Evolutionary conservation across 768 basidiomycete species (phyloP).

Genomic region (Polyporus arcularius): DNA sequence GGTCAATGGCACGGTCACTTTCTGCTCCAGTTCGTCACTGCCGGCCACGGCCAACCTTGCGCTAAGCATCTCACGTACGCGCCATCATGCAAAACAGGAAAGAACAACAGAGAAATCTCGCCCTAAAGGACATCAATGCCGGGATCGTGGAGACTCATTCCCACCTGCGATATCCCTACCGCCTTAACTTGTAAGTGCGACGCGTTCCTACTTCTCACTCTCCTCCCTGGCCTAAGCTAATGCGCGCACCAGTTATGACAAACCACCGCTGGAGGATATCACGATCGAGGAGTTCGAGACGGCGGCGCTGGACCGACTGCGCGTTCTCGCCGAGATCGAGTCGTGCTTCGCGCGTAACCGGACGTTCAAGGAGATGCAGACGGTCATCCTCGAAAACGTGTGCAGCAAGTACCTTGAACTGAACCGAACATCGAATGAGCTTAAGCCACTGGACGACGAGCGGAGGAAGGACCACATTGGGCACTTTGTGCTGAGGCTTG

Average conservation of each 20-base stretch:
- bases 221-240: slow-evolving; percentile 11
- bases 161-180: slow-evolving; percentile 54
- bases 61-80: no score
- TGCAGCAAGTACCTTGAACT: slow-evolving; percentile 79
- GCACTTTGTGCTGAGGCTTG: slow-evolving; percentile 91
- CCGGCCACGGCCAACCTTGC: no score
- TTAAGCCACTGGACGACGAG: slow-evolving; percentile 54
- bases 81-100: neutral
- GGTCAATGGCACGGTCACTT: neutral
- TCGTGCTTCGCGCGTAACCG: slow-evolving; percentile 84
- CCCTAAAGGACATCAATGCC: neutral
- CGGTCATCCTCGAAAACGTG: slow-evolving; percentile 54
- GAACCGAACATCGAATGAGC: slow-evolving; percentile 43
- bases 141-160: slow-evolving; percentile 29
- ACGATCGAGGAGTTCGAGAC: slow-evolving; percentile 95
- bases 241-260: slow-evolving; percentile 60
- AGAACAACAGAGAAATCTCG: neutral
- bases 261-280: slow-evolving; percentile 82
- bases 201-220: slow-evolving; percentile 1
- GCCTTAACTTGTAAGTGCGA: slow-evolving; percentile 73
- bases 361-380: slow-evolving; percentile 74
- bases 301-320: slow-evolving; percentile 84
- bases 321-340: slow-evolving; percentile 89
- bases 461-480: slow-evolving; percentile 84
- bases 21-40: neutral